A percentile compares a stretch with the other conserved stretches of the same genome.
Evolutionary conservation across 345 rosid genomes (phyloP).

Genomic region (Laguncularia racemosa): DNA sequence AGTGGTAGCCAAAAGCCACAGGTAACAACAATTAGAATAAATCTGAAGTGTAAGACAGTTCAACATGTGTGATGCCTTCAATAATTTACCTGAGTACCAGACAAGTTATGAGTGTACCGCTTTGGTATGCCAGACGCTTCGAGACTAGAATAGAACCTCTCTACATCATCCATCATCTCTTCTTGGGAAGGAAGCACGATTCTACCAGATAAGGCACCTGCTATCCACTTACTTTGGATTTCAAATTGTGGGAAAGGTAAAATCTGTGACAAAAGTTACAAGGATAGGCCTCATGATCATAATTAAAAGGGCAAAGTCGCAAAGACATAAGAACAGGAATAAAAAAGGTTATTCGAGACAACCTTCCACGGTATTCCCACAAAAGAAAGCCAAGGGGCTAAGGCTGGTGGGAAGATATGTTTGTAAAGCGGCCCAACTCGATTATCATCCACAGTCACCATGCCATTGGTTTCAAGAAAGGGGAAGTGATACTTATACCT

Average conservation of each 20-base stretch:
- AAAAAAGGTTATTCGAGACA: conserved; percentile 3
- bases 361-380: conserved; percentile 81
- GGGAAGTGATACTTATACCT: conserved; percentile 92
- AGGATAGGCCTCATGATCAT: too few relatives aligned
- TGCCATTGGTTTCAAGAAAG: conserved; percentile 70
- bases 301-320: background rate
- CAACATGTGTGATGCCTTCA: background rate
- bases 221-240: conserved; percentile 87
- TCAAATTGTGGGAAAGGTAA: conserved; percentile 58
- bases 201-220: conserved; percentile 68
- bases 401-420: conserved; percentile 63
- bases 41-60: background rate
- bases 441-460: conserved; percentile 64
- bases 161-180: conserved; percentile 58
- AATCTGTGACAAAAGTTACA: conserved; percentile 24
- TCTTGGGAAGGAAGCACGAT: conserved; percentile 48
- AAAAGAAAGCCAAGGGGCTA: conserved; percentile 79
- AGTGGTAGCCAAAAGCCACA: background rate
- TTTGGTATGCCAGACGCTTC: conserved; percentile 55
- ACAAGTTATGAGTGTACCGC: conserved; percentile 48
- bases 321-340: background rate
- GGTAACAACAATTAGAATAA: background rate
- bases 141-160: conserved; percentile 39
- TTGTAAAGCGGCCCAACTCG: conserved; percentile 75
- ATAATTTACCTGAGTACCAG: conserved; percentile 33